Conservation (phyloP, 305 asterid species). For the Solanum hybrid region DNA sequence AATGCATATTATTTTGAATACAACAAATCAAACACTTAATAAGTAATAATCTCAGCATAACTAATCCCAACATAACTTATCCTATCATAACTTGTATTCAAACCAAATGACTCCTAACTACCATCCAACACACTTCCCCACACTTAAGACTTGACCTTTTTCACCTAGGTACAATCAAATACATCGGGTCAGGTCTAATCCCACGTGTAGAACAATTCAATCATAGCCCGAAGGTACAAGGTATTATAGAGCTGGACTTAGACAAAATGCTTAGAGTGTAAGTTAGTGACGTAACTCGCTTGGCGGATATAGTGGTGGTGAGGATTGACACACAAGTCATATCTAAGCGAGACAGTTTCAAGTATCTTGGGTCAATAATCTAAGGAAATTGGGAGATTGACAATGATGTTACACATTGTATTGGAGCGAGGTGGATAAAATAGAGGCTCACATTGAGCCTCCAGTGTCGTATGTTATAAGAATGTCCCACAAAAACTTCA, state of each 20-base stretch:
- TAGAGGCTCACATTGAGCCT: neutral
- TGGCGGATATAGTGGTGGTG: neutral
- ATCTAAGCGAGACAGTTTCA: neutral
- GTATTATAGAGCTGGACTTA: neutral
- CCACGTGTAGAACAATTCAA: neutral
- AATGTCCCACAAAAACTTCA: too few species aligned
- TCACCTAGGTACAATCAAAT: neutral
- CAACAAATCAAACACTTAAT: neutral
- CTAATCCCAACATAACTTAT: neutral
- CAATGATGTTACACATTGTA: neutral
- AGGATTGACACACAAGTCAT: neutral
- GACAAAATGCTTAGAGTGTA: neutral
- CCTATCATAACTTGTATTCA: neutral
- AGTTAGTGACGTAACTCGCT: neutral
- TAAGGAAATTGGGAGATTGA: neutral
- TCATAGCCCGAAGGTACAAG: neutral
- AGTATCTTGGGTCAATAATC: neutral
- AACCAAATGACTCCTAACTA: neutral
- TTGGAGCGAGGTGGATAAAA: neutral
- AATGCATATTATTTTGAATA: too few species aligned
- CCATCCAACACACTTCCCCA: neutral
- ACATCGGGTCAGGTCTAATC: neutral
- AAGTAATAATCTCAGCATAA: neutral
- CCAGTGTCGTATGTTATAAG: neutral
- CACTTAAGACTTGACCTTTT: neutral